phyloP scores from a whole-genome alignment of 345 rosid species.

The Hibiscus syriacus region DNA sequence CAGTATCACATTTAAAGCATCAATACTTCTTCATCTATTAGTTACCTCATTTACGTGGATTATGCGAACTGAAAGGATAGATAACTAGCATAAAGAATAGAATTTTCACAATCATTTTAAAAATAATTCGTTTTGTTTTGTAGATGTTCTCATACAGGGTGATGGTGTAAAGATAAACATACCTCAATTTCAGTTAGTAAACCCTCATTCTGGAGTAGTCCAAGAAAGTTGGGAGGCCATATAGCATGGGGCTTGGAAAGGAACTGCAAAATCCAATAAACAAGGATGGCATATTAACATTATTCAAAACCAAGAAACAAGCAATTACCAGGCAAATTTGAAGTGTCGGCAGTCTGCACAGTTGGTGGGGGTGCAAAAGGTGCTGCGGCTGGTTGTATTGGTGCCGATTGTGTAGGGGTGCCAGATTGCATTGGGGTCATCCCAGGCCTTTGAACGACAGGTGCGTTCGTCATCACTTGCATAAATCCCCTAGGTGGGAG shows the following conservation, averaged over 20 bases:
- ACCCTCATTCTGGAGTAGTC: not conserved
- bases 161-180: not conserved
- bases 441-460: constrained; percentile 61
- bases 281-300: not conserved
- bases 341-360: constrained; percentile 79
- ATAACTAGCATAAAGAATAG: not conserved
- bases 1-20: not conserved
- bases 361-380: constrained; percentile 90
- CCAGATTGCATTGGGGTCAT: constrained; percentile 50
- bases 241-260: not conserved
- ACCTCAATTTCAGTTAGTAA: not conserved
- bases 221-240: not conserved
- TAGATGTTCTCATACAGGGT: not conserved
- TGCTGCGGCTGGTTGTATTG: constrained; percentile 42
- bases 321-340: constrained; percentile 73
- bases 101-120: not conserved
- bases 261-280: constrained; percentile 4
- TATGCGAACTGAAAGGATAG: not conserved
- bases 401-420: constrained; percentile 50
- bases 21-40: not conserved
- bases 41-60: not conserved
- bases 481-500: constrained; percentile 59
- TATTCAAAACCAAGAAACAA: not conserved
- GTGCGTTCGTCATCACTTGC: constrained; percentile 49
- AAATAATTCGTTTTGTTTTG: not conserved